Evolutionary conservation across 108 stramenopile genomes (phyloP), one percentile per base, ranked within the genome.

Genomic region (Bacterosira constricta): DNA sequence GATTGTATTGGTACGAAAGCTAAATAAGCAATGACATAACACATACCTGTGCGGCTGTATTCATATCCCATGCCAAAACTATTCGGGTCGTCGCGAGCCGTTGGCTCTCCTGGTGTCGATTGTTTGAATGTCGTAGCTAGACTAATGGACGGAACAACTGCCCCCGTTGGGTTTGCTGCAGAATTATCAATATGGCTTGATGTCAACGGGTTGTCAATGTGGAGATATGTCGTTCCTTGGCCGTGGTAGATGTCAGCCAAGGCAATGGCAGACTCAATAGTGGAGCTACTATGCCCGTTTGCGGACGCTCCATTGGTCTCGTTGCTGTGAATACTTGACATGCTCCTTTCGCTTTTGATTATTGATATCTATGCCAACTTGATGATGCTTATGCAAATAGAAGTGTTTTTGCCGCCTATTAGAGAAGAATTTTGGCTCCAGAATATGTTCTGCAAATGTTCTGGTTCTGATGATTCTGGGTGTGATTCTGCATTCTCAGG

Each of bases 31-130:
- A 9, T 58, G 13, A 38, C 27, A 57, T 42, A 58, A 69, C 17
- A 51, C 74, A 13, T 26, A 75, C 82, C 83, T 27, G 88, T 88
- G 39, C 92, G 59, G 37, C 77, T 76, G 66, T 96, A 93, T 49
- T 93, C 92, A 75, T 79, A 97, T 41, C 96, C 95, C 39, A 78
- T n/a, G 9, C 91, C 90, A 65, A 86, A 91, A 71, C 88, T 89
- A 41, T 90, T 88, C 34, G 89, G 86, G 68, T 92, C 87, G 27
- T 82, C 58, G 6, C 38, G 50, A 13, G 88, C 89, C 31, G 86
- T 74, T 8, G 86, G 79, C 44, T 76, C 70, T 21, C 94, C 94
- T 15, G 90, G 90, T 15, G 73, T 75, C 8, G 42, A 41, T 56
- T 95, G 94, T 25, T 58, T 79, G 73, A 92, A 95, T 10, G 94